phyloP scores from a whole-genome alignment of 164 flowering plant genomes.

The Cinnamomum chago region DNA sequence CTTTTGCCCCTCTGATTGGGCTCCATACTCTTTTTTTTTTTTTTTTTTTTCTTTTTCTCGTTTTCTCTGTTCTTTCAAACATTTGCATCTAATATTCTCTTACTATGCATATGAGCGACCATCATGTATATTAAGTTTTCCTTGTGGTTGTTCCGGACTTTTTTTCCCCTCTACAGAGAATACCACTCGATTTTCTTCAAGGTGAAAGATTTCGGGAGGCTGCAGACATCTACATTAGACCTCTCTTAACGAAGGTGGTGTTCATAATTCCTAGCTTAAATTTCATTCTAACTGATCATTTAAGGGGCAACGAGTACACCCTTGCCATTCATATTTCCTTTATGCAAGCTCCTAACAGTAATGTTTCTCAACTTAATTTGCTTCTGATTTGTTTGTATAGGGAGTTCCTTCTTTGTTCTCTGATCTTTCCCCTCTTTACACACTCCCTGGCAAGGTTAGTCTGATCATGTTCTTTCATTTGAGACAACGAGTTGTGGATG shows the following conservation, averaged over 20 bases:
- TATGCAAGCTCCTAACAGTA: no score
- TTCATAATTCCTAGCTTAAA: no score
- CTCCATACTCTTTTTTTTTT: no score
- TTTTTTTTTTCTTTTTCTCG: no score
- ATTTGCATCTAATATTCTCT: no score
- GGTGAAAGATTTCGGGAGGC: constrained; percentile 75
- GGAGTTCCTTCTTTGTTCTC: constrained; percentile 98
- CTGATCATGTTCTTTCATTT: background rate
- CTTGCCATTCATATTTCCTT: background rate
- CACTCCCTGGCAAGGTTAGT: constrained; percentile 85
- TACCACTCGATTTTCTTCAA: constrained; percentile 98
- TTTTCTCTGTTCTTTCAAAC: no score
- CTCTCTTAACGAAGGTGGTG: constrained; percentile 46
- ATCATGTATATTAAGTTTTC: no score
- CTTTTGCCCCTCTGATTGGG: no score
- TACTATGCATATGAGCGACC: background rate
- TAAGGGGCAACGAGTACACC: background rate
- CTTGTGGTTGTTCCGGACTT: background rate
- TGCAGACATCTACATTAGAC: constrained; percentile 73
- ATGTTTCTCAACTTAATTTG: background rate
- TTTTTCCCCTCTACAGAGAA: constrained; percentile 48
- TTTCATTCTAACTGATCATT: background rate
- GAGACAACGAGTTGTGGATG: background rate
- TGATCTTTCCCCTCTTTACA: constrained; percentile 87
- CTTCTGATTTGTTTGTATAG: constrained; percentile 32